Conservation (phyloP, 2,329 filamentous ascomycete genomes). For the Malbranchea zuffiana region DNA sequence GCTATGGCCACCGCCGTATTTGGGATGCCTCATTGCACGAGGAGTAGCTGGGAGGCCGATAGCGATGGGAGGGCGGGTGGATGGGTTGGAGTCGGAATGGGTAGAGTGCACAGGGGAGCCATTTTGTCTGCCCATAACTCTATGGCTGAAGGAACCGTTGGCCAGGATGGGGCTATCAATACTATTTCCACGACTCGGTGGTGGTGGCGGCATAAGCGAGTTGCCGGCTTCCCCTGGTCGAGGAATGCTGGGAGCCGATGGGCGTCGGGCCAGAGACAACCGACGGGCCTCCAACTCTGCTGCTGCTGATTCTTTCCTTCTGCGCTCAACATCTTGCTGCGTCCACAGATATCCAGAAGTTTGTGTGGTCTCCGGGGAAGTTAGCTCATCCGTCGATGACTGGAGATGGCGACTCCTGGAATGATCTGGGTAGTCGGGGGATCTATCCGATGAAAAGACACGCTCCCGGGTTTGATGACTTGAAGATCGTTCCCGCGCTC, state of each 20-base stretch:
- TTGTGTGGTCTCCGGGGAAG: too few relatives aligned
- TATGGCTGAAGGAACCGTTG: slow-evolving; percentile 24
- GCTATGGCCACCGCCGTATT: slow-evolving; percentile 44
- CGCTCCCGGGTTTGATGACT: slow-evolving; percentile 26
- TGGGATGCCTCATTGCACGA: slow-evolving; percentile 73
- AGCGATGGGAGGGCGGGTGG: slow-evolving; percentile 39
- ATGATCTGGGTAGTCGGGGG: too few relatives aligned
- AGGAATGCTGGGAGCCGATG: slow-evolving; percentile 68
- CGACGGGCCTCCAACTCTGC: slow-evolving; percentile 81
- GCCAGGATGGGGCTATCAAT: slow-evolving; percentile 32
- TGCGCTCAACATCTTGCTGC: slow-evolving; percentile 3
- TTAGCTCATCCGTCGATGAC: too few relatives aligned
- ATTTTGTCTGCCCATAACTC: slow-evolving; percentile 25
- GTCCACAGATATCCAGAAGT: neutral
- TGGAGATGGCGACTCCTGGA: too few relatives aligned
- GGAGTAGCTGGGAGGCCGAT: slow-evolving; percentile 84
- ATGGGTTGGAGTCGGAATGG: slow-evolving; percentile 31
- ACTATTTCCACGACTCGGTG: slow-evolving; percentile 29
- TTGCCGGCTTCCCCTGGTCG: slow-evolving; percentile 52
- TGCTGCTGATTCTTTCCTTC: slow-evolving; percentile 62
- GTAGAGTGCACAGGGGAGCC: slow-evolving; percentile 31
- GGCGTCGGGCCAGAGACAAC: slow-evolving; percentile 68
- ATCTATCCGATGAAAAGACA: too few relatives aligned
- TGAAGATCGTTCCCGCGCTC: slow-evolving; percentile 23
- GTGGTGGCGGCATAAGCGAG: slow-evolving; percentile 24